Base-by-base conservation (phyloP, 78 protist species). In the Dictyostelium firmibasis region DNA sequence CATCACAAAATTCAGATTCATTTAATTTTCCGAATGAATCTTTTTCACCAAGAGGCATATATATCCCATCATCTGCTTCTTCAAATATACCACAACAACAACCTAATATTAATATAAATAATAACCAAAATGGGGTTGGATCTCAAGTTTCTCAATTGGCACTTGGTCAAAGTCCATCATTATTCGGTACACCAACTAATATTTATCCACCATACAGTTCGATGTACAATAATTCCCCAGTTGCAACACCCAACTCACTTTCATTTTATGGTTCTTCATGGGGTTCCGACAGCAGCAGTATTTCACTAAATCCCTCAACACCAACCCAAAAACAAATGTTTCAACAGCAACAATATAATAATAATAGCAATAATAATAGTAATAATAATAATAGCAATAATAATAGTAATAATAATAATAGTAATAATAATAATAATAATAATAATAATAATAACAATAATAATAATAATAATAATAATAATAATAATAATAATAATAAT, bases 131-230 rank as follows among this genome's bases (percentile, higher is more conserved):
- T 67, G 75, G 75, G 7, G 18, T 67, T 67, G 75, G 75, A 27
- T 18, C 60, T n/a, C 83, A 31, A 77, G 31, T 9, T n/a, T 41
- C 64, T 31, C 77, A 60, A 36, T 81, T 89, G 8, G 88, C 94
- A 25, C 50, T 89, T 3, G 94, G 94, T 16, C 94, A 89, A 81
- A 81, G 87, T 35, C 94, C 94, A 9, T 89, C 94, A 69, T 18
- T 89, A 47, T 89, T 89, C 81, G 94, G 94, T 36, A 50, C 83
- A 31, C 82, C 64, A 16, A 47, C 83, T 16, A 57, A 47, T 18
- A 78, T 78, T 29, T 87, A 50, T 70, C 83, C 94, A 53, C 75
- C 86, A 1, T 87, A 76, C 72, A 64, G 62, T 78, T 69, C 83
- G 64, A 57, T 27, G 25, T 57, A n/a, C 41, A 53, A 86, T 57